Evolutionary conservation across 768 basidiomycete species (phyloP).

Genomic region (Phlegmacium glaucopus): DNA sequence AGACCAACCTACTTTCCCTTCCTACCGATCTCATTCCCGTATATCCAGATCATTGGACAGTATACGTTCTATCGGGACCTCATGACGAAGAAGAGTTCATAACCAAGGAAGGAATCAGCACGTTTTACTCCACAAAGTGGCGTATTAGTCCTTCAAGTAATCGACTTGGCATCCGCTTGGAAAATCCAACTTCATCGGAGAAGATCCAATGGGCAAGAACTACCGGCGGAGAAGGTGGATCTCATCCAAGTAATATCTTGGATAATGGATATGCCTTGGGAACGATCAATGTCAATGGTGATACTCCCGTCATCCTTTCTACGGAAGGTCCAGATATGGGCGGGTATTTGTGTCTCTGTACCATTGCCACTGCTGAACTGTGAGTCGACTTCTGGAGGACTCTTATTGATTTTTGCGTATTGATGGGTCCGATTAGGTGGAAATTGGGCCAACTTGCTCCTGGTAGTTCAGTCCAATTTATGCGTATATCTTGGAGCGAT

Average conservation of each 20-base stretch:
- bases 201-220: slow-evolving; percentile 51
- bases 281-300: slow-evolving; percentile 61
- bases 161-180: slow-evolving; percentile 61
- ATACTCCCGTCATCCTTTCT: slow-evolving; percentile 64
- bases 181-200: slow-evolving; percentile 21
- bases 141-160: slow-evolving; percentile 55
- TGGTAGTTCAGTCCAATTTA: slow-evolving; percentile 52
- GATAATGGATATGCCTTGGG: slow-evolving; percentile 58
- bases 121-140: slow-evolving; percentile 54
- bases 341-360: slow-evolving; percentile 56
- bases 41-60: slow-evolving; percentile 47
- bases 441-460: slow-evolving; percentile 64
- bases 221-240: slow-evolving; percentile 64
- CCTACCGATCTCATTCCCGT: slow-evolving; percentile 33
- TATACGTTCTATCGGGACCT: slow-evolving; percentile 59
- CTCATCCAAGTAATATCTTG: slow-evolving; percentile 66
- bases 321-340: slow-evolving; percentile 64
- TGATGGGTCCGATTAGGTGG: slow-evolving; percentile 41
- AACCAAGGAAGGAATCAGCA: slow-evolving; percentile 39
- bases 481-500: slow-evolving; percentile 41
- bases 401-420: background rate
- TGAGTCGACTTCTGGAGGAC: slow-evolving; percentile 23
- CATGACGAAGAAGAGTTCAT: slow-evolving; percentile 59
- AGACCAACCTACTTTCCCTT: slow-evolving; percentile 5
- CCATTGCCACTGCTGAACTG: slow-evolving; percentile 49